Evolutionary conservation across 2,329 filamentous ascomycete species (phyloP).

Genomic region (Rhynchosporium graminicola): DNA sequence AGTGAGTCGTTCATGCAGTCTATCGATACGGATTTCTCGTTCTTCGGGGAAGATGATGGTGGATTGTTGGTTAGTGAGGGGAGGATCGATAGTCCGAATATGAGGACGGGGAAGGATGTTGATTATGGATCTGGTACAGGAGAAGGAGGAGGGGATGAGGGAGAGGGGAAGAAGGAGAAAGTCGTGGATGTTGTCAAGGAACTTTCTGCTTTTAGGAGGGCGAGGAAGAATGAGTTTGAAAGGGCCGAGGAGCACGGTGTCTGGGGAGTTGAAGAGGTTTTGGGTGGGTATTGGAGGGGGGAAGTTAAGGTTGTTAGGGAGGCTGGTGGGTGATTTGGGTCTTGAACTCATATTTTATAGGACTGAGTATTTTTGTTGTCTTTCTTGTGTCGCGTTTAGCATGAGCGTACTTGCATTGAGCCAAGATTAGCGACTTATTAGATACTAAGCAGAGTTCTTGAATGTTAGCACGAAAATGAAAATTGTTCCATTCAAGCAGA

Average conservation of each 20-base stretch:
- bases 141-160: slow-evolving; percentile 2
- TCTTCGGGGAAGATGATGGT: slow-evolving; percentile 31
- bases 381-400: neutral
- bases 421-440: neutral
- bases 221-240: slow-evolving; percentile 25
- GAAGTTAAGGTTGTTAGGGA: slow-evolving; percentile 27
- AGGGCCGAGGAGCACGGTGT: slow-evolving; percentile 2
- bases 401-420: neutral
- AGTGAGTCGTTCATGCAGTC: slow-evolving; percentile 28
- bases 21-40: slow-evolving; percentile 27
- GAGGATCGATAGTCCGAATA: slow-evolving; percentile 19
- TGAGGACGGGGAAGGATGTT: neutral
- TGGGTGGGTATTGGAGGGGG: slow-evolving; percentile 30
- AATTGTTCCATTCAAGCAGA: neutral
- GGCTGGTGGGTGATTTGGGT: neutral
- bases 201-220: slow-evolving; percentile 22
- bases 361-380: neutral
- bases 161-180: neutral
- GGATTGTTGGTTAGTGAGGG: slow-evolving; percentile 27
- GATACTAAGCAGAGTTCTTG: neutral
- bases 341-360: neutral
- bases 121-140: slow-evolving; percentile 14
- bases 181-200: slow-evolving; percentile 26
- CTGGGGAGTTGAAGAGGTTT: slow-evolving; percentile 17
- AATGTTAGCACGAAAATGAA: neutral